A percentile compares a stretch with the other conserved stretches of the same genome.
Conservation (phyloP, 176 grass and related monocot species). For the Oryza punctata region DNA sequence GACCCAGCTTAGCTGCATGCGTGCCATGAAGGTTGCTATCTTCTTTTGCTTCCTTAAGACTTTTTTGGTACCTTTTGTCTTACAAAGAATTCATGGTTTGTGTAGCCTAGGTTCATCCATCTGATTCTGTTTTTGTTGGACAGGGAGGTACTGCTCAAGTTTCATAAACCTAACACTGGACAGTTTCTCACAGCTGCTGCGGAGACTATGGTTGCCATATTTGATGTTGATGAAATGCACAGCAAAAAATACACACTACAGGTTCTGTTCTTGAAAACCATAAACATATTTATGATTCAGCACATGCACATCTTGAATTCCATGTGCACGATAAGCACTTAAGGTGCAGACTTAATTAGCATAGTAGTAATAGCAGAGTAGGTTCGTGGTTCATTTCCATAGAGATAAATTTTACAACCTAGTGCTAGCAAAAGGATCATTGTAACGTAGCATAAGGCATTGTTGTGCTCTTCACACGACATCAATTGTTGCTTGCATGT, state of each 20-base stretch:
- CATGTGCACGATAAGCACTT: too few relatives aligned
- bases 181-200: slow-evolving; percentile 80
- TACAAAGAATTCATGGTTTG: background rate
- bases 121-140: slow-evolving; percentile 32
- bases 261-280: slow-evolving; percentile 46
- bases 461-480: too few relatives aligned
- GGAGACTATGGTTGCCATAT: slow-evolving; percentile 74
- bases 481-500: too few relatives aligned
- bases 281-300: background rate
- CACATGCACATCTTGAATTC: slow-evolving; percentile 4
- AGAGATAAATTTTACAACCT: too few relatives aligned
- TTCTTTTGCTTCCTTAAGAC: slow-evolving; percentile 6
- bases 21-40: slow-evolving; percentile 54
- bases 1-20: slow-evolving; percentile 54
- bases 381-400: too few relatives aligned
- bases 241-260: slow-evolving; percentile 70
- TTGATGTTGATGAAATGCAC: slow-evolving; percentile 81
- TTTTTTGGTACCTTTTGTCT: background rate
- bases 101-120: background rate
- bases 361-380: too few relatives aligned
- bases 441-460: too few relatives aligned
- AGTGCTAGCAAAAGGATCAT: too few relatives aligned
- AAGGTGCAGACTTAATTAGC: too few relatives aligned
- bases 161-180: slow-evolving; percentile 78
- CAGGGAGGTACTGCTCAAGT: slow-evolving; percentile 91